Percentiles rank a stretch among this genome's conserved stretches.
Conservation (phyloP, 192 early-diverging fungal genomes). For the Backusella psychrophila region DNA sequence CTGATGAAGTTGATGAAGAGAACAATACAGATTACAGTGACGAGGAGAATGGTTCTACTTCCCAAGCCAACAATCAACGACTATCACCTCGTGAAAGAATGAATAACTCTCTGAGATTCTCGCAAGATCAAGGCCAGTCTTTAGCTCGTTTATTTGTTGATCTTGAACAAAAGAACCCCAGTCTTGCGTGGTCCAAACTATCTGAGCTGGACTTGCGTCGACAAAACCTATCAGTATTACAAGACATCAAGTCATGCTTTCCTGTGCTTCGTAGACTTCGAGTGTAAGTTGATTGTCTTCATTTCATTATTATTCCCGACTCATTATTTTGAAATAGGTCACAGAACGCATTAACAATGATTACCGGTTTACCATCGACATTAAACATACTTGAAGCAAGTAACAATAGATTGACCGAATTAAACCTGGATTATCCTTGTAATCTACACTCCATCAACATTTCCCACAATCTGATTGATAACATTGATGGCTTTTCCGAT, state of each 20-base stretch:
- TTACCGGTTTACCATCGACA: constrained; percentile 16
- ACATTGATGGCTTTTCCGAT: constrained; percentile 24
- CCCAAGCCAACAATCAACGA: not conserved
- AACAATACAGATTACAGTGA: not conserved
- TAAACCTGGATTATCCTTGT: constrained; percentile 34
- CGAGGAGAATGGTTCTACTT: not conserved
- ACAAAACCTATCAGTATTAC: not conserved
- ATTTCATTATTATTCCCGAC: not conserved
- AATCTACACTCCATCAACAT: constrained; percentile 42
- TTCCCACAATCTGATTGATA: constrained; percentile 40
- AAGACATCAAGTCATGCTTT: not conserved
- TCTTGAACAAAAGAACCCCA: not conserved
- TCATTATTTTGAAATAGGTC: constrained; percentile 14
- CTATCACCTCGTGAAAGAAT: not conserved
- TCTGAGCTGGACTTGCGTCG: not conserved
- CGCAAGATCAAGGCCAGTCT: not conserved
- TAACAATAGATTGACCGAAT: constrained; percentile 28
- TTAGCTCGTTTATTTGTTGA: not conserved
- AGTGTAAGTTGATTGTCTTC: not conserved
- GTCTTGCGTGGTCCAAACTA: not conserved
- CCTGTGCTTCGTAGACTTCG: not conserved
- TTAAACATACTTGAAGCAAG: constrained; percentile 17
- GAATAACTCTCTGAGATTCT: not conserved
- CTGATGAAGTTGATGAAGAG: not conserved
- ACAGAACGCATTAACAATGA: constrained; percentile 20